Conservation (phyloP, 768 basidiomycete genomes). For the Tylopilus vinaceipallidus region DNA sequence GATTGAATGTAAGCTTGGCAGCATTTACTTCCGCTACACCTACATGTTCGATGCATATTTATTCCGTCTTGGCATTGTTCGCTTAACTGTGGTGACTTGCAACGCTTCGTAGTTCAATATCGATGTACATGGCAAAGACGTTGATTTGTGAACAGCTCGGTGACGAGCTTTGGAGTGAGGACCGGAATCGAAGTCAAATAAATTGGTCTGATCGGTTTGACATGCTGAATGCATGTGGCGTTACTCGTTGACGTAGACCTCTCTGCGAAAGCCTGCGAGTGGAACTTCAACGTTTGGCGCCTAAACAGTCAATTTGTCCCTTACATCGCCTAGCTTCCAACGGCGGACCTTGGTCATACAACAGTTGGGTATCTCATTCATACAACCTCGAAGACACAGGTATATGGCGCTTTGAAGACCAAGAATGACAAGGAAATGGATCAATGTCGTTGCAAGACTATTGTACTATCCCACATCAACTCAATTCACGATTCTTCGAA, state of each 20-base stretch:
- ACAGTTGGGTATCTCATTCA: too few species aligned
- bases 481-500: conserved; percentile 33
- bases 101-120: conserved; percentile 4
- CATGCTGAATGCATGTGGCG: not conserved
- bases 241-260: too few species aligned
- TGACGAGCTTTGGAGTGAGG: not conserved
- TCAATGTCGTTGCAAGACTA: not conserved
- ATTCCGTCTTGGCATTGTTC: conserved; percentile 17
- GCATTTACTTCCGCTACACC: conserved; percentile 11
- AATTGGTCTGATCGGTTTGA: not conserved
- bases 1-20: conserved; percentile 23
- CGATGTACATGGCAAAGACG: not conserved
- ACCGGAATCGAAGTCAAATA: not conserved
- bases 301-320: too few species aligned
- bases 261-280: too few species aligned
- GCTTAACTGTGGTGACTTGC: conserved; percentile 5
- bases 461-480: not conserved
- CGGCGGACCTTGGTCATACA: too few species aligned
- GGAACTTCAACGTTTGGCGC: too few species aligned
- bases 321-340: too few species aligned
- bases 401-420: too few species aligned
- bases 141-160: not conserved
- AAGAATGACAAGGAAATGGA: not conserved
- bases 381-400: too few species aligned
- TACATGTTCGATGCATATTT: conserved; percentile 26